Evolutionary conservation across 2,329 filamentous ascomycete species (phyloP).

Genomic region (Tolypocladium guangdongense): DNA sequence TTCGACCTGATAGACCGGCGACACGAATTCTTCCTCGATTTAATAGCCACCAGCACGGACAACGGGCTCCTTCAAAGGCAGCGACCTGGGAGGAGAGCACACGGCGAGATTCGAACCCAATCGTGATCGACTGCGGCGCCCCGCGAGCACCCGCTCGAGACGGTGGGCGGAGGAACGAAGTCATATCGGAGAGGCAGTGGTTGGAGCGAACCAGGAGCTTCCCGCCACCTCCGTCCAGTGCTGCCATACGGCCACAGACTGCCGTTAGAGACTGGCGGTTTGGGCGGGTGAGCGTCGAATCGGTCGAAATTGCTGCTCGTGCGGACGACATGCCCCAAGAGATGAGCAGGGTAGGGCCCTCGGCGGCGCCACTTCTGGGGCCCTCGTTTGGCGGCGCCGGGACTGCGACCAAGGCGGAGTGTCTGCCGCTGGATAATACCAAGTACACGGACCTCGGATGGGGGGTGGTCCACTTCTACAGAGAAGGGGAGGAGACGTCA

Average conservation of each 20-base stretch:
- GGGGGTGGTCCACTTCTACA: conserved; percentile 90
- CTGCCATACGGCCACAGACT: conserved; percentile 34
- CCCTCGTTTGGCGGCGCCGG: conserved; percentile 49
- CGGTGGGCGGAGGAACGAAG: conserved; percentile 24
- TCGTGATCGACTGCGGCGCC: conserved; percentile 40
- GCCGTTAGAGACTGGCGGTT: conserved; percentile 68
- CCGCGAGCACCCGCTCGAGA: conserved; percentile 21
- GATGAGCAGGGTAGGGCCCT: conserved; percentile 31
- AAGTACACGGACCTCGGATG: conserved; percentile 72
- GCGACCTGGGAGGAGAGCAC: neutral
- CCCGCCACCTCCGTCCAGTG: conserved; percentile 30
- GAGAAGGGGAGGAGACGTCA: conserved; percentile 67
- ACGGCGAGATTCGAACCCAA: conserved; percentile 9
- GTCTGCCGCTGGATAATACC: conserved; percentile 58
- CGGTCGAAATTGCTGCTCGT: conserved; percentile 53
- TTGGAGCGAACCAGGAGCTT: conserved; percentile 27
- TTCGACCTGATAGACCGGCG: conserved; percentile 15
- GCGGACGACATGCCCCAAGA: conserved; percentile 22
- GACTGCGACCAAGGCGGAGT: conserved; percentile 73
- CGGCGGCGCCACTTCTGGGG: conserved; percentile 40
- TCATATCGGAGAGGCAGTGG: conserved; percentile 29
- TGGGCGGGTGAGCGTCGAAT: conserved; percentile 66
- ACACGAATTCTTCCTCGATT: conserved; percentile 1
- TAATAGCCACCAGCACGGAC: neutral
- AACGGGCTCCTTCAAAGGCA: neutral